Base-by-base conservation (phyloP, 805 yeast species). In the Candida orba region DNA sequence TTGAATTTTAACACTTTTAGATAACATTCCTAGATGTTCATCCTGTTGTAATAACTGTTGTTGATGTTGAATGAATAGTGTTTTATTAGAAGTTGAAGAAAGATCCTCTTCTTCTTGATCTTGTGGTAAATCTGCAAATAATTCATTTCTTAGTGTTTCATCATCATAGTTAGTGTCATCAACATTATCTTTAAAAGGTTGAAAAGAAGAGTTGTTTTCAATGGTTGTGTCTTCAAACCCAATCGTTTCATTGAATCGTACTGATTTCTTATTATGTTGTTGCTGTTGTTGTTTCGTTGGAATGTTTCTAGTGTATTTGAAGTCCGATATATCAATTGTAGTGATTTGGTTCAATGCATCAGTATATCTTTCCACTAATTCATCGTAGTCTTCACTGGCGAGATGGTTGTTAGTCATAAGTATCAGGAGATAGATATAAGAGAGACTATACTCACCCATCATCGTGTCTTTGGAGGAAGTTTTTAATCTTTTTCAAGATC, bases 31-130 rank as follows among this genome's bases (percentile, higher is more conserved):
- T 9, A 78, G 49, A 32, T 69, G 66, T 1, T 58, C 52, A 49
- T 77, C 81, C 46, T 78, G 82, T 15, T 64, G 59, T 15, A 65
- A 46, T 8, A 76, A 43, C 42, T 72, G 70, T 46, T 74, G 78
- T 44, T 75, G 75, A 44, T 78, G 74, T 42, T 64, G 66, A 10
- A 59, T 55, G 29, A 68, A 66, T 4, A 69, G 18, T 6, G 65
- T 68, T 29, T 60, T 62, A 42, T 68, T 70, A 1, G 68, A 43
- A 2, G 49, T n/a, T 8, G 46, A 43, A n/a, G 51, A 41, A 6
- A 52, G 6, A 32, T 39, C 45, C 10, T 47, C 44, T 9, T 41
- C 39, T 7, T 36, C 38, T 18, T 51, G 52, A 31, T 34, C 43
- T 7, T 42, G 44, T 2, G 48, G 41, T 32, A 52, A 34, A 13